These are phyloP conservation scores for Pholiota molesta DNA, from an alignment of 768 basidiomycete genomes.

Conservation along the genomic window DNA sequence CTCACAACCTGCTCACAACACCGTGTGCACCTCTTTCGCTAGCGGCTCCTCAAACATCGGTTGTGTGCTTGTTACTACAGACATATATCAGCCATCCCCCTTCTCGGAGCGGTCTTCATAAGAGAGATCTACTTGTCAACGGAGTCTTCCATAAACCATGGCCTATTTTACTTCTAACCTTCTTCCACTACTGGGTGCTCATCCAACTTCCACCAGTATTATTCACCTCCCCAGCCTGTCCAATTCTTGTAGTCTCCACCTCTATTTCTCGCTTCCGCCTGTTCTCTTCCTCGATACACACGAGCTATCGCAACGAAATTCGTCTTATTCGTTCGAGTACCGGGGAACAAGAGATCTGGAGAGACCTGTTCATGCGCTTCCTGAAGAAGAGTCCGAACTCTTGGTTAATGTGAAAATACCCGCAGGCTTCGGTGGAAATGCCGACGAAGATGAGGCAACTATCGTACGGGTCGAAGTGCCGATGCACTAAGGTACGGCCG, in stretches of 20 bases:
- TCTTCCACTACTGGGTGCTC: conserved; percentile 37
- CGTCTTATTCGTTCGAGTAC: conserved; percentile 40
- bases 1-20: too few species aligned
- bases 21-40: too few species aligned
- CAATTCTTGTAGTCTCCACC: conserved; percentile 38
- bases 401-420: conserved; percentile 14
- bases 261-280: conserved; percentile 43
- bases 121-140: not conserved
- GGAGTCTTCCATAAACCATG: conserved; percentile 14
- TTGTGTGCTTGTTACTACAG: not conserved
- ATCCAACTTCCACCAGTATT: conserved; percentile 36
- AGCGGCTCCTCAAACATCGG: too few species aligned
- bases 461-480: conserved; percentile 41
- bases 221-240: conserved; percentile 16
- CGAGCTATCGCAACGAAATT: conserved; percentile 42
- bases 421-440: conserved; percentile 15
- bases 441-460: conserved; percentile 8
- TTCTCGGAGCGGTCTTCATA: not conserved
- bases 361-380: conserved; percentile 41
- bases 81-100: not conserved
- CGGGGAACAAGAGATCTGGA: conserved; percentile 18
- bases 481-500: conserved; percentile 50
- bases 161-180: conserved; percentile 28
- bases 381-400: conserved; percentile 23
- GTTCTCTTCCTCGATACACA: conserved; percentile 51